Evolutionary conservation across 106 monocot species (phyloP), one percentile per base, ranked within the genome.

Genomic region (Dioscorea zingiberensis): DNA sequence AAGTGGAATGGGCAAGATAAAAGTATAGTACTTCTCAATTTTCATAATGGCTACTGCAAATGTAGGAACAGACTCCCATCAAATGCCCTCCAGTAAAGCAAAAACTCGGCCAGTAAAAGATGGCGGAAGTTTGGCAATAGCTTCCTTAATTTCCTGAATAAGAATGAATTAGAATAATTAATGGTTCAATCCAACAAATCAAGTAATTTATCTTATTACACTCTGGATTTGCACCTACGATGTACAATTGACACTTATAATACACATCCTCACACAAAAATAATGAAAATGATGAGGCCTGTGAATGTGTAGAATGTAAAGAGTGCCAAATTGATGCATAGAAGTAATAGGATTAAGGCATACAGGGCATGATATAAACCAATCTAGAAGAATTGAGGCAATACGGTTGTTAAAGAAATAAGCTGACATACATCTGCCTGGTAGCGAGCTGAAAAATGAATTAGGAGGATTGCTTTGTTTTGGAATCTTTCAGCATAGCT

Each of bases 401-500:
- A 38, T 38, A 38, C 38, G 10, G 38, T 38, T 38, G 38, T 38
- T 38, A 10, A 6, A 38, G 38, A 38, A 38, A 38, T 25, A 14
- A n/a, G 26, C 23, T 16, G 25, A 66, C 76, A 63, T 76, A 94
- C 94, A 64, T 90, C 78, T 44, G 68, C 19, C 12, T 55, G 59
- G 66, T 94, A 94, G 54, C 90, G 77, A 71, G 94, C 94, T 44
- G 94, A 94, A 74, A 94, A 94, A 77, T 94, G 94, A 57, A 91
- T 85, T 9, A 94, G 73, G 54, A 94, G 70, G 55, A 94, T 87
- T 12, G 90, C 94, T 73, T 89, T 94, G 71, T 94, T 94, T 59
- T 82, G 64, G 45, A 83, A 87, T 59, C 59, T 87, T 22, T 87
- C 82, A 7, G 77, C 84, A 74, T 73, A 60, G 59, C 51, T 64